Evolutionary conservation across 2,329 filamentous ascomycete species (phyloP), one percentile per base, ranked within the genome.

Genomic region (Fusarium humuli): DNA sequence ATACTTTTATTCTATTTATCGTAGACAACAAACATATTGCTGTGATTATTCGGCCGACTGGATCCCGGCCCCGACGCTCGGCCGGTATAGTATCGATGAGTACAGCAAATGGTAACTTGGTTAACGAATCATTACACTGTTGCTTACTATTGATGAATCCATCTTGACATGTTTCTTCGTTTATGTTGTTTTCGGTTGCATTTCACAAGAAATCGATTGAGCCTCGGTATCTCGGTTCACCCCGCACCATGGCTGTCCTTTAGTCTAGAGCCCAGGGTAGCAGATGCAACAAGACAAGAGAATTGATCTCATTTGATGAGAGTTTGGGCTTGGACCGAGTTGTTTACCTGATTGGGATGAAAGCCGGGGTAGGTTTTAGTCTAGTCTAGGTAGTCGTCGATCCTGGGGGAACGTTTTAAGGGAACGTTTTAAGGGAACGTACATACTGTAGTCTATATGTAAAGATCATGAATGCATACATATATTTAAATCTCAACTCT

Each of bases 161-260:
- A 14, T 18, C 18, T 5, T 42, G 11, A 37, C 18, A n/a, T 37
- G 34, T 37, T 37, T 37, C 34, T 37, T n/a, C 5, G 34, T 37
- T 4, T 37, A 37, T 37, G 34, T 37, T 37, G 34, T 37, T n/a
- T 37, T 37, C 32, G 18, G 16, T 59, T 25, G 40, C 13, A 34
- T 22, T 45, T 46, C 20, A 32, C 66, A 61, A 57, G 48, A 41
- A 27, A 23, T 25, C 50, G 34, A 56, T 57, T 25, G 34, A 65
- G 57, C 71, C 71, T 73, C 70, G 70, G 71, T 56, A 73, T 67
- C 61, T 72, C 69, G 72, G 72, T 59, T 61, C 61, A 61, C 72
- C 72, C 72, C 72, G 72, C 72, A 74, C 65, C 23, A 32, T 34
- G 16, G 29, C 27, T 40, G 30, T 16, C 34, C 42, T 32, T 47